phyloP scores from a whole-genome alignment of 805 yeast species.

The Metschnikowia baotianmanensis region DNA sequence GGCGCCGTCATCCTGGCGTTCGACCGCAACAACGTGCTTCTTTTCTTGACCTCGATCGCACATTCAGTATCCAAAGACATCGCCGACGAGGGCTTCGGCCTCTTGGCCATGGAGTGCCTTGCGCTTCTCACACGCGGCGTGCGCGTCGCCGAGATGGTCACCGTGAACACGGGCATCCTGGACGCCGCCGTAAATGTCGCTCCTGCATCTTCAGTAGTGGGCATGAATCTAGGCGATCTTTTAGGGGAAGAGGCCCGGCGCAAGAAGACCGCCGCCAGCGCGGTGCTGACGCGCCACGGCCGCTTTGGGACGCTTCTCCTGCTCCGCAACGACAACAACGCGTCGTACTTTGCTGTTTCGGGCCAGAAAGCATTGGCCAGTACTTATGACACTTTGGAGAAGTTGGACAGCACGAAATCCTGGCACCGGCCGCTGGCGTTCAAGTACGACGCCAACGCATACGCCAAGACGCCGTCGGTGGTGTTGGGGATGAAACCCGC shows the following conservation, averaged over 20 bases:
- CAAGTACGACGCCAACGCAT: constrained; percentile 43
- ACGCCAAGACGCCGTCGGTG: constrained; percentile 21
- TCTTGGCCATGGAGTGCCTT: constrained; percentile 65
- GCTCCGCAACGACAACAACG: constrained; percentile 54
- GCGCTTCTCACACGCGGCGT: constrained; percentile 62
- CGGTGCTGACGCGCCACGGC: constrained; percentile 74
- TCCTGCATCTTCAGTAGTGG: constrained; percentile 30
- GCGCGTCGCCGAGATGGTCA: constrained; percentile 6
- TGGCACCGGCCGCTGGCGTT: constrained; percentile 51
- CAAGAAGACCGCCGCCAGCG: constrained; percentile 46
- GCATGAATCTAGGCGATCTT: constrained; percentile 46
- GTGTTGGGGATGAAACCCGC: constrained; percentile 30
- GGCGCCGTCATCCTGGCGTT: constrained; percentile 57
- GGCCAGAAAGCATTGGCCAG: constrained; percentile 65
- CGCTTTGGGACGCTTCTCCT: constrained; percentile 86
- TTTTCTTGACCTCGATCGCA: constrained; percentile 67
- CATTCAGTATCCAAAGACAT: constrained; percentile 64
- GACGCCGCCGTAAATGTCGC: constrained; percentile 15
- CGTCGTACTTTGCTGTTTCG: constrained; percentile 60
- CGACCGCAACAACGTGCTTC: constrained; percentile 68
- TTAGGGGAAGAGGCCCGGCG: constrained; percentile 60
- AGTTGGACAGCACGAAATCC: constrained; percentile 64
- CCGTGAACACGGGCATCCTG: not conserved
- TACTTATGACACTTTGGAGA: constrained; percentile 52
- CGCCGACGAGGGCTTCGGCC: constrained; percentile 57